Percentiles rank a stretch among this genome's conserved stretches.
phyloP scores from a whole-genome alignment of 176 grass and related monocot genomes.

The Secale cereale region DNA sequence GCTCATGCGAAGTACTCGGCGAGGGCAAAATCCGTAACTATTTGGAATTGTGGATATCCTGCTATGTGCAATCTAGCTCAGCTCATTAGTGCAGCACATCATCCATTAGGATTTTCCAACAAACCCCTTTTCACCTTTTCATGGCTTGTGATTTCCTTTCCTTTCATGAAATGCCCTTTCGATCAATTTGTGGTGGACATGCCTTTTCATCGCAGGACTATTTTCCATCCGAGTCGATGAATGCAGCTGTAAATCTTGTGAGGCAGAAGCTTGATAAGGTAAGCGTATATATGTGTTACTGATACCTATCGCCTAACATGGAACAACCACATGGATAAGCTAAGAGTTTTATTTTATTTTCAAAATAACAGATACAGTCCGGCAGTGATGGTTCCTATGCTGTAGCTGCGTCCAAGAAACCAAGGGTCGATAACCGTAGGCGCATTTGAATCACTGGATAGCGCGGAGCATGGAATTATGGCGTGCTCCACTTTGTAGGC shows the following conservation, averaged over 20 bases:
- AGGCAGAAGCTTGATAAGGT: conserved; percentile 87
- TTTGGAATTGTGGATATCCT: not conserved
- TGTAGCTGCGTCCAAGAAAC: conserved; percentile 61
- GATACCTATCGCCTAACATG: not conserved
- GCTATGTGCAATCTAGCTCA: not conserved
- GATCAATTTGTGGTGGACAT: not conserved
- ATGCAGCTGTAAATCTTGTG: conserved; percentile 62
- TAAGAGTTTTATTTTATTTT: conserved; percentile 11
- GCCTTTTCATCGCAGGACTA: conserved; percentile 56
- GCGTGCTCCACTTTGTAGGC: not conserved
- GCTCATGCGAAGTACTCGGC: not conserved
- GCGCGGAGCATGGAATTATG: not conserved
- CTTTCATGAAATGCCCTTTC: not conserved
- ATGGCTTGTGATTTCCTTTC: not conserved
- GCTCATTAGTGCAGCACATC: not conserved
- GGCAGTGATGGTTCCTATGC: conserved; percentile 19
- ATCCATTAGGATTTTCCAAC: not conserved
- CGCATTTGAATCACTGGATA: conserved; percentile 53
- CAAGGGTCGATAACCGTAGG: conserved; percentile 58
- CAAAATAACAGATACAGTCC: conserved; percentile 64
- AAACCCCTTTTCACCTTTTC: not conserved
- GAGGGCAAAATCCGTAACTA: not conserved
- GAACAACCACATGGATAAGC: not conserved
- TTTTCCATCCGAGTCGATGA: conserved; percentile 79
- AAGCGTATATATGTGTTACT: not conserved